phyloP scores from a whole-genome alignment of 2,329 filamentous ascomycete species.

The Botryotinia narcissicola region DNA sequence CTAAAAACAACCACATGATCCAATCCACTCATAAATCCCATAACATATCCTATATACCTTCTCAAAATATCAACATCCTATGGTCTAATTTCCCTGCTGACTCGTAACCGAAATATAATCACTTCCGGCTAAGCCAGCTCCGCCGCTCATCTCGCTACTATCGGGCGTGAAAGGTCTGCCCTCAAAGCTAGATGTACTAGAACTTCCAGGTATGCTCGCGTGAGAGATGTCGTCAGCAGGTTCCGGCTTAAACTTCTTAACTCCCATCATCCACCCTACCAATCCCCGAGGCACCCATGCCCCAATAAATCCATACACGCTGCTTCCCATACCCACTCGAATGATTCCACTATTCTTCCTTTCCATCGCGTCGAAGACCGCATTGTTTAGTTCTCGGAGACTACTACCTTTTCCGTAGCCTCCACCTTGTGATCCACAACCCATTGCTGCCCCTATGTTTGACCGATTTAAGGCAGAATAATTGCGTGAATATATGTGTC shows the following conservation, averaged over 20 bases:
- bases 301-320: constrained; percentile 82
- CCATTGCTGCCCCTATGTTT: constrained; percentile 13
- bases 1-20: neutral
- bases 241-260: constrained; percentile 51
- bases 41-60: neutral
- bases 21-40: neutral
- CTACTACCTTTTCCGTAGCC: constrained; percentile 49
- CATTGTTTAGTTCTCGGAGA: constrained; percentile 76
- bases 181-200: constrained; percentile 17
- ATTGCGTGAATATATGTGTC: constrained; percentile 61
- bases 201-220: neutral
- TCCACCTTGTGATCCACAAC: constrained; percentile 47
- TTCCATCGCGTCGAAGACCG: constrained; percentile 86
- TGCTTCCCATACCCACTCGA: constrained; percentile 79
- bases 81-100: neutral
- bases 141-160: constrained; percentile 19
- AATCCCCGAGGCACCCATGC: constrained; percentile 72
- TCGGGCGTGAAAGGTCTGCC: constrained; percentile 26
- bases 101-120: constrained; percentile 32
- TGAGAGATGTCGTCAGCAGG: constrained; percentile 5
- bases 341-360: constrained; percentile 52
- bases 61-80: neutral
- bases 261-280: constrained; percentile 92
- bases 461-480: constrained; percentile 53
- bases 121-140: constrained; percentile 29